Evolutionary conservation across 2,329 filamentous ascomycete species (phyloP).

Genomic region (Leptodontidium sp.): DNA sequence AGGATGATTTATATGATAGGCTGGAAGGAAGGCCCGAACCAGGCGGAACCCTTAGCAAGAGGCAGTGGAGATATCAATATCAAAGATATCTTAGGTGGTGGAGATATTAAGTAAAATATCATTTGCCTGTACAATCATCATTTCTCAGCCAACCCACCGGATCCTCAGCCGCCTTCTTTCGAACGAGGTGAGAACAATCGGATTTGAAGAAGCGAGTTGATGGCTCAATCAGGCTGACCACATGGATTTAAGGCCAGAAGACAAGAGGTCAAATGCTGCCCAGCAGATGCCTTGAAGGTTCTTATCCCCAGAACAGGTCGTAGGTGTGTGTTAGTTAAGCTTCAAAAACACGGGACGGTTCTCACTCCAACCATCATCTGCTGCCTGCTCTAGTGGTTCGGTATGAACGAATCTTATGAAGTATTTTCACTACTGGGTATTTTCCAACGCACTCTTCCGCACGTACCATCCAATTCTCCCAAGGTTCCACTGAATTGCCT

Average conservation of each 20-base stretch:
- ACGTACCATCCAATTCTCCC: background rate
- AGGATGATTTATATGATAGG: slow-evolving; percentile 98
- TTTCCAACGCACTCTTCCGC: background rate
- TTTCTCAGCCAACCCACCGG: background rate
- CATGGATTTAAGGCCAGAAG: no score
- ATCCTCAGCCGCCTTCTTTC: background rate
- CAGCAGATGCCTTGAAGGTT: background rate
- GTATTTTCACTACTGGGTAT: background rate
- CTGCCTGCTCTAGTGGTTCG: background rate
- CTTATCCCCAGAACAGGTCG: background rate
- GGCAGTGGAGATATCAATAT: slow-evolving; percentile 89
- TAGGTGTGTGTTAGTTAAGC: background rate
- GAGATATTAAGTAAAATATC: slow-evolving; percentile 40
- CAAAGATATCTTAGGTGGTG: slow-evolving; percentile 74
- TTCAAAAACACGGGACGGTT: background rate
- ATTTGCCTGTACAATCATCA: background rate
- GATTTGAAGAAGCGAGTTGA: background rate
- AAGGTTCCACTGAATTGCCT: background rate
- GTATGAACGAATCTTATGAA: background rate
- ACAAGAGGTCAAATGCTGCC: background rate
- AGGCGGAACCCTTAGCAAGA: slow-evolving; percentile 80
- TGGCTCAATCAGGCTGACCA: no score
- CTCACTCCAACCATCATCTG: background rate
- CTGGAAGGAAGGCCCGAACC: slow-evolving; percentile 86
- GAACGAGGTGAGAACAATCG: background rate